A percentile compares a stretch with the other conserved stretches of the same genome.
phyloP scores from a whole-genome alignment of 2,329 filamentous ascomycete genomes.

The Leptographium galeiforme region DNA sequence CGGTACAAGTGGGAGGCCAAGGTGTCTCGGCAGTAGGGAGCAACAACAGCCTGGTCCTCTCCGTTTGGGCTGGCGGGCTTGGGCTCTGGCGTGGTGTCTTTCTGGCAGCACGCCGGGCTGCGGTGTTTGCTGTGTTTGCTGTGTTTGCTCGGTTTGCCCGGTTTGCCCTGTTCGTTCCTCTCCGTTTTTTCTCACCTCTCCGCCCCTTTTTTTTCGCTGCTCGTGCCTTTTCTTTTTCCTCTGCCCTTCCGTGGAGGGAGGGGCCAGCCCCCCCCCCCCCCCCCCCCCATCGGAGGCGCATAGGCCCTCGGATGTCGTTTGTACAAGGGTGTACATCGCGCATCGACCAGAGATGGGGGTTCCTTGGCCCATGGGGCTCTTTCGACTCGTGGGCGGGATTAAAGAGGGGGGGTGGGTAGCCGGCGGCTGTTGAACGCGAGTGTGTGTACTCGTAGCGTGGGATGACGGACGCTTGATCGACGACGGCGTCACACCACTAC shows the following conservation, averaged over 20 bases:
- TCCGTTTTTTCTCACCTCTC: neutral
- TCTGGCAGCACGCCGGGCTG: neutral
- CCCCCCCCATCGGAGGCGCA: neutral
- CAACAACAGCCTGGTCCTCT: neutral
- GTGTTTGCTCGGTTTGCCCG: neutral
- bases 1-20: neutral
- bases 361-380: neutral
- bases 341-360: neutral
- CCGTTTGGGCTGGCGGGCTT: neutral
- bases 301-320: neutral
- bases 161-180: too few species aligned
- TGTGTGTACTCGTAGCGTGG: neutral
- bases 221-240: neutral
- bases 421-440: neutral
- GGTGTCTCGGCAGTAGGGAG: neutral
- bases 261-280: neutral
- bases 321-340: neutral
- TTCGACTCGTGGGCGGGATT: neutral
- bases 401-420: neutral
- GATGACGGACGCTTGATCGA: slow-evolving; percentile 3
- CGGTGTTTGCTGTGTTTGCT: neutral
- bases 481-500: neutral
- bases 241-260: neutral
- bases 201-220: neutral
- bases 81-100: neutral